phyloP scores from a whole-genome alignment of 306 rosid species.

The Pueraria montana region DNA sequence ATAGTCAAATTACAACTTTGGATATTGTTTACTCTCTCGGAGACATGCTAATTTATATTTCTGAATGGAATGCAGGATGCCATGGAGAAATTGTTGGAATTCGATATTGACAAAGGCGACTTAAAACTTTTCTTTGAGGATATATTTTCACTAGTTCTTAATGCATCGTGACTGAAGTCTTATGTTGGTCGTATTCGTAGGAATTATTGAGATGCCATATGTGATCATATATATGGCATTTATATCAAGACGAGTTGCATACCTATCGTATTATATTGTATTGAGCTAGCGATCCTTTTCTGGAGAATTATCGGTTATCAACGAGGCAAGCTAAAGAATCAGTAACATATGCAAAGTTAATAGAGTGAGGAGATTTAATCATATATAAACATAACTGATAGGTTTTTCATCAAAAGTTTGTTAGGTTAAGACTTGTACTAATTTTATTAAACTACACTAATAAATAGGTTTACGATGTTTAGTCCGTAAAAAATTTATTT shows the following conservation, averaged over 20 bases:
- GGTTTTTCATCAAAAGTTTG: not conserved
- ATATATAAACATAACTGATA: not conserved
- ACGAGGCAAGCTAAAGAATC: not conserved
- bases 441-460: not conserved
- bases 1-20: slow-evolving; percentile 39
- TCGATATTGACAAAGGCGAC: slow-evolving; percentile 70
- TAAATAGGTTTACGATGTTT: not conserved
- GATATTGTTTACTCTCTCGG: slow-evolving; percentile 31
- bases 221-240: not conserved
- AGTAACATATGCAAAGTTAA: not conserved
- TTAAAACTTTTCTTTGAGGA: slow-evolving; percentile 70
- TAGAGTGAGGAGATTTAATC: not conserved
- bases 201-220: slow-evolving; percentile 10
- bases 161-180: slow-evolving; percentile 22
- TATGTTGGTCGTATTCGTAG: not conserved
- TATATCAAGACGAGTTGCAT: not conserved
- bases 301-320: not conserved
- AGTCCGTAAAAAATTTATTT: no score
- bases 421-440: not conserved
- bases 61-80: slow-evolving; percentile 68
- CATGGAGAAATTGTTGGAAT: slow-evolving; percentile 76
- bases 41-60: not conserved
- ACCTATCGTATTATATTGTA: not conserved
- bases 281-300: not conserved
- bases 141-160: slow-evolving; percentile 58